phyloP scores from a whole-genome alignment of 306 rosid genomes.

The Dryas drummondii region DNA sequence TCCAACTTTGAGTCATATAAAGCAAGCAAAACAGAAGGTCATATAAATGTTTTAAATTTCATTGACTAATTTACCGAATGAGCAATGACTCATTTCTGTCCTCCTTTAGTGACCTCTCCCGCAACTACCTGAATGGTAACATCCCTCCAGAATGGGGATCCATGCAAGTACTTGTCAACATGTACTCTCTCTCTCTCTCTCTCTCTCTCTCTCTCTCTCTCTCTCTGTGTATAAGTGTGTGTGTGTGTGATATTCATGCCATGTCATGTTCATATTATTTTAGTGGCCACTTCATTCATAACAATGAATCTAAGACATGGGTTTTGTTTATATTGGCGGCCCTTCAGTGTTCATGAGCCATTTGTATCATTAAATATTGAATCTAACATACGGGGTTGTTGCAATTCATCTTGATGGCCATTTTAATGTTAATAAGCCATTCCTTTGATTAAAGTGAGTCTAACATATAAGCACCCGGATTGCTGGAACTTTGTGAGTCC shows the following conservation, averaged over 20 bases:
- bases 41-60: no score
- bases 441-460: neutral
- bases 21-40: no score
- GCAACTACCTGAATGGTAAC: conserved; percentile 61
- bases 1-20: no score
- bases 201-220: no score
- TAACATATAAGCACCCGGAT: conserved; percentile 36
- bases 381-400: neutral
- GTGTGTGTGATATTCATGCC: neutral
- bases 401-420: neutral
- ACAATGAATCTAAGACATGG: no score
- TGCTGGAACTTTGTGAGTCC: conserved; percentile 67
- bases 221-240: neutral
- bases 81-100: neutral
- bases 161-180: conserved; percentile 13
- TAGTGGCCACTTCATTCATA: neutral
- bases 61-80: neutral
- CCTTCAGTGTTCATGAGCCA: neutral
- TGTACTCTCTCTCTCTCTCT: neutral
- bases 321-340: no score
- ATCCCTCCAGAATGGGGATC: conserved; percentile 39
- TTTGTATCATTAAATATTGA: neutral
- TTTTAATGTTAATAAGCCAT: neutral
- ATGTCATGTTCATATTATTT: neutral
- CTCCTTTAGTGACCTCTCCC: conserved; percentile 50